Base-by-base conservation (phyloP, 2,329 filamentous ascomycete genomes). In the Juglanconis sp. region DNA sequence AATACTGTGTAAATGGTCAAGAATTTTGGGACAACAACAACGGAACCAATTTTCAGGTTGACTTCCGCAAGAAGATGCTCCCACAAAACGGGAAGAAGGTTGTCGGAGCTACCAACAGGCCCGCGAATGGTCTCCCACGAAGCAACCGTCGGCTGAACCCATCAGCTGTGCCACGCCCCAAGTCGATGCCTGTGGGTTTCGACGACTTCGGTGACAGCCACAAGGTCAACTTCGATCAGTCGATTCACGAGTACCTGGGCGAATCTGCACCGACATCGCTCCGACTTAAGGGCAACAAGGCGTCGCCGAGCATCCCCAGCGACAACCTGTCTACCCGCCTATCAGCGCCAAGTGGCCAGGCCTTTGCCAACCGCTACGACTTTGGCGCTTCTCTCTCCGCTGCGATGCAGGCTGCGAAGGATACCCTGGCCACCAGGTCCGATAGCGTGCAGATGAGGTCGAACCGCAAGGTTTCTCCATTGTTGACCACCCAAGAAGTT, bases 21-120 rank as follows among this genome's bases (percentile, higher is more conserved):
- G 94, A 98, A 68, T 91, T 87, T 74, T 99, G 95, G 95, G 95
- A 99, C 76, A 99, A 94, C 81, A 99, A 99, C 73, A 80, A 81
- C 67, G 79, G 81, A 35, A 84, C 86, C 74, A 98, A 99, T 77
- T 99, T 95, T 77, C 93, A 97, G 73, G 85, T 98, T 57, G 92
- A 96, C 73, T 99, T 99, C 77, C 81, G 82, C 65, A 96, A 93
- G 81, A 92, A 91, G 77, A 75, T 83, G 66, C 83, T 90, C 63
- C 78, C 83, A 17, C 81, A 82, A 68, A 85, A 81, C 54, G 81
- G 82, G 65, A 87, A 86, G 78, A 79, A 79, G 62, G 73, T 77
- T 34, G 77, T 81, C 63, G 79, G 81, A 10, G 76, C 81, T 11
- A 74, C 77, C 9, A 79, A 81, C 46, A 80, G 83, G 48, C 74